Conservation (phyloP, 805 yeast genomes). For the Metschnikowia lachancei region DNA sequence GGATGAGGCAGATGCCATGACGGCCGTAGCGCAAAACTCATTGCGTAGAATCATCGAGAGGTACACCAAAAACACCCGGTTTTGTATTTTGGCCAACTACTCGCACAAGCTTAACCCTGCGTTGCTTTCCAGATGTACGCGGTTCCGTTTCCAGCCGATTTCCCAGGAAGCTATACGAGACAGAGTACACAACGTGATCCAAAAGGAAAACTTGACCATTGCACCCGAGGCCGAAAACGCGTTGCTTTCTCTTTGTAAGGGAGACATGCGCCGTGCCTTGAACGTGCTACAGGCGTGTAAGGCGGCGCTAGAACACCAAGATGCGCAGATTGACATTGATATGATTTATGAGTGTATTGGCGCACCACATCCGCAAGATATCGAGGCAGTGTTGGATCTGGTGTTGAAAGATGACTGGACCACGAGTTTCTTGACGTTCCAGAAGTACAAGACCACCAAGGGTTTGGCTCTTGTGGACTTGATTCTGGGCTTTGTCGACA, state of each 20-base stretch:
- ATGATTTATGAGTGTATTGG: slow-evolving; percentile 94
- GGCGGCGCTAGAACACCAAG: slow-evolving; percentile 54
- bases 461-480: slow-evolving; percentile 91
- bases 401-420: slow-evolving; percentile 88
- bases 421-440: slow-evolving; percentile 64
- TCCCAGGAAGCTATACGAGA: slow-evolving; percentile 62
- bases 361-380: slow-evolving; percentile 86
- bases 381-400: slow-evolving; percentile 70
- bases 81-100: slow-evolving; percentile 93
- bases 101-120: slow-evolving; percentile 96
- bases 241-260: slow-evolving; percentile 70
- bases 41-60: slow-evolving; percentile 83
- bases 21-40: slow-evolving; percentile 81
- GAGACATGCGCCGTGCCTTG: slow-evolving; percentile 95
- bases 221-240: slow-evolving; percentile 60
- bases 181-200: slow-evolving; percentile 66
- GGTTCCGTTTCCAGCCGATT: slow-evolving; percentile 89
- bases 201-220: slow-evolving; percentile 61
- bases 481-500: slow-evolving; percentile 69
- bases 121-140: slow-evolving; percentile 86
- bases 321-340: slow-evolving; percentile 56
- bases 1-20: slow-evolving; percentile 97
- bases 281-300: slow-evolving; percentile 93
- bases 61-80: slow-evolving; percentile 91
- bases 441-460: slow-evolving; percentile 60